These are phyloP conservation scores for Aeschynomene evenia DNA, from an alignment of 306 rosid genomes.

Conservation along the genomic window DNA sequence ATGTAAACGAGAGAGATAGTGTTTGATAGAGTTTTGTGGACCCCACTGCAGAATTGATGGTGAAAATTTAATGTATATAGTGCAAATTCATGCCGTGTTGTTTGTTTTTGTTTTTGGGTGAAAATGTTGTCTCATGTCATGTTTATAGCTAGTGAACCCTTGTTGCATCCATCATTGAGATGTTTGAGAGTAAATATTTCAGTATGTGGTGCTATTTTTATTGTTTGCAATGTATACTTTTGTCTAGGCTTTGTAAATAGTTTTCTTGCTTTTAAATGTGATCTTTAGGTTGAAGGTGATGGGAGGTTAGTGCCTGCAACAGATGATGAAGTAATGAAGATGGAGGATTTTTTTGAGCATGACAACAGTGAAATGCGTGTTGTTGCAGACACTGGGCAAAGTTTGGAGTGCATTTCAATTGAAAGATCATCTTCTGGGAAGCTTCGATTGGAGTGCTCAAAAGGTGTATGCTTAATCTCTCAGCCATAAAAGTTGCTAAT, in stretches of 20 bases:
- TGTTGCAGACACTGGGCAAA: slow-evolving; percentile 52
- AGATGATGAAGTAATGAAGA: slow-evolving; percentile 92
- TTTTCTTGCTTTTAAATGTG: slow-evolving; percentile 27
- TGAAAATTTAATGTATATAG: background rate
- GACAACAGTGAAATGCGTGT: slow-evolving; percentile 68
- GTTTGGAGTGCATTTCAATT: slow-evolving; percentile 54
- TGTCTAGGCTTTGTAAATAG: slow-evolving; percentile 16
- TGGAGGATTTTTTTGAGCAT: slow-evolving; percentile 78
- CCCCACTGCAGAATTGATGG: too few relatives aligned
- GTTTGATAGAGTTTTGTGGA: background rate
- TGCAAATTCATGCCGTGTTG: background rate
- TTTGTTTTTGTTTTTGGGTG: background rate
- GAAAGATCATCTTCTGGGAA: slow-evolving; percentile 64
- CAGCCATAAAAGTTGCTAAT: slow-evolving; percentile 14
- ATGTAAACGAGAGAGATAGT: background rate
- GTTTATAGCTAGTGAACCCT: background rate
- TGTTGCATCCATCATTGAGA: background rate
- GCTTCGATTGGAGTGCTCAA: slow-evolving; percentile 65
- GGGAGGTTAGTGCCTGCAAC: slow-evolving; percentile 98
- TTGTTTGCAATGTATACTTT: background rate
- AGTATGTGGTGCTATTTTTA: slow-evolving; percentile 16
- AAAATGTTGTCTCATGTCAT: background rate
- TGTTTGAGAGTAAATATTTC: slow-evolving; percentile 6
- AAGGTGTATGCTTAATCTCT: slow-evolving; percentile 55
- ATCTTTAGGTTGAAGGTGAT: slow-evolving; percentile 88